Evolutionary conservation across 768 basidiomycete species (phyloP), one percentile per base, ranked within the genome.

Genomic region (Lentinula boryana): DNA sequence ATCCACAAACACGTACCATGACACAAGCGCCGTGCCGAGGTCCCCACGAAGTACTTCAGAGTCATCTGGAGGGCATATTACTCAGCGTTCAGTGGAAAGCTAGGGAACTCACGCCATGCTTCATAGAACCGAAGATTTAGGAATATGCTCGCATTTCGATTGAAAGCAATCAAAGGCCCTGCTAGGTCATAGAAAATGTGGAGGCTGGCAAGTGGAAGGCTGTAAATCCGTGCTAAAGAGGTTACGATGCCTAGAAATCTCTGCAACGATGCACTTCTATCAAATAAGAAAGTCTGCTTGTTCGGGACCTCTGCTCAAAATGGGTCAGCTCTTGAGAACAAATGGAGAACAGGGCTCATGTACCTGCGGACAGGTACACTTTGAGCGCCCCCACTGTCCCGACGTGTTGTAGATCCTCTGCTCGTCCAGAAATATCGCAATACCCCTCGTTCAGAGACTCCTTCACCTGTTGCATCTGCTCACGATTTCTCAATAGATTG

Each of bases 111-210:
- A 94, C 90, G 94, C 91, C 92, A 94, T 54, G 87, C 83, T 68
- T 91, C 81, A 63, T 84, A 95, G 70, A 88, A 96, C 21, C 94
- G 81, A 23, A 93, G 74, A 69, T 97, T 98, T 61, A 97, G 72
- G 73, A 93, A 98, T 15, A 98, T 79, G 61, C 89, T 90, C 2
- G 90, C 93, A 52, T 85, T 85, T 31, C 94, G 79, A 70, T 98
- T 99, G 78, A 99, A 98, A 1, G 95, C 97, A 58, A 98, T 96
- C 12, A 91, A 74, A 1, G 86, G 87, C 1, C 96, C 95, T 4
- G 76, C 74, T 21, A 79, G 69, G 68, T 98, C 95, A 72, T 86
- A 89, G 71, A 98, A 98, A 5, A 99, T 81, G 66, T 96, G 92
- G 61, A 97, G 66, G 50, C 88, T 88, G 0, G 81, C 74, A 31